Evolutionary conservation across 2,329 filamentous ascomycete species (phyloP), one percentile per base, ranked within the genome.

Genomic region (Fusarium devonianum): DNA sequence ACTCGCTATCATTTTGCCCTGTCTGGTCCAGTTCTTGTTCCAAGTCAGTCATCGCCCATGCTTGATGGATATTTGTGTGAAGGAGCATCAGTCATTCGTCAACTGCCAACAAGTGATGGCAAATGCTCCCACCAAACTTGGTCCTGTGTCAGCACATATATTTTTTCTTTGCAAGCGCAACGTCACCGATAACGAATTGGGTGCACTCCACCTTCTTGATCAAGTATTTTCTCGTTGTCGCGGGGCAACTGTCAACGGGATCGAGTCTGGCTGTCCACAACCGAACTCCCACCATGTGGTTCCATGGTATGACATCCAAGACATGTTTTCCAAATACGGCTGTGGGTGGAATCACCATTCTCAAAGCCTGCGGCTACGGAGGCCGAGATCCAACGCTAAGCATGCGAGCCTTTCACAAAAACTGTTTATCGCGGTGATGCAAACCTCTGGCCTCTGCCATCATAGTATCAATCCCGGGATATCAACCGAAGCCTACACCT

Each of bases 201-300:
- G 48, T 57, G 35, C 38, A 30, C 21, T 46, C 44, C 42, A 42
- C 33, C 26, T 14, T 34, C 32, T 33, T 23, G 13, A 38, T 10
- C 8, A 33, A 21, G 9, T 33, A 34, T 50, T 30, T 23, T 39
- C 28, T 29, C 30, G 21, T 19, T 40, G 38, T 51, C 30, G 35
- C 44, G 34, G 41, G 38, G 37, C 46, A 61, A 57, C 53, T 41
- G 49, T 43, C 51, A 44, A 58, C 17, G 30, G 19, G 32, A 32
- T 47, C 35, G 33, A 51, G 39, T 18, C 34, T 26, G 39, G 33
- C 41, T 43, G 30, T 39, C 30, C 45, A 36, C 43, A 49, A 32
- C 37, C 50, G 40, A 46, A 29, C 49, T 55, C 37, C 47, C 43
- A 45, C 43, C 51, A 61, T 63, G 56, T 62, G 52, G 54, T 45